A percentile compares a stretch with the other conserved stretches of the same genome.
These are phyloP conservation scores for Talaromyces verruculosus DNA, from an alignment of 2,329 filamentous ascomycete species.

Conservation along the genomic window DNA sequence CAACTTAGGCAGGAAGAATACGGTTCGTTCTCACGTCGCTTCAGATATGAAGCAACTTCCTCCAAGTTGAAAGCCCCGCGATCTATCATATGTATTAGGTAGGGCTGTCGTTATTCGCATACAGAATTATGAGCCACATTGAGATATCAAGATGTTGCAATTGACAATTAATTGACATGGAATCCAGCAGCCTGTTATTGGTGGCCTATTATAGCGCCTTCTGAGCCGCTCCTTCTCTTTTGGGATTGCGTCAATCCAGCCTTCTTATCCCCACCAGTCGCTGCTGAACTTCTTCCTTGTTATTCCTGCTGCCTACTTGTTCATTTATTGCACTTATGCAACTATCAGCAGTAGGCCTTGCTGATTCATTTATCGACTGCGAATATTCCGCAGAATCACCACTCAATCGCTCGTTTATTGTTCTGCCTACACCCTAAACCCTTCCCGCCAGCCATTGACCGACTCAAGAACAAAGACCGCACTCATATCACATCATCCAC, in stretches of 20 bases:
- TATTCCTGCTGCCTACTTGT: constrained; percentile 3
- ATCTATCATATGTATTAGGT: too few relatives aligned
- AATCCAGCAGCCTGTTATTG: neutral
- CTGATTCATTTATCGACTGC: neutral
- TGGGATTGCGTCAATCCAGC: neutral
- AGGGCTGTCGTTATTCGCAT: too few relatives aligned
- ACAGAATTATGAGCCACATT: neutral
- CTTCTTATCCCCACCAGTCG: neutral
- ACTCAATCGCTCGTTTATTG: constrained; percentile 8
- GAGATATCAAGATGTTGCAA: neutral
- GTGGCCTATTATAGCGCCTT: neutral
- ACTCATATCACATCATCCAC: neutral
- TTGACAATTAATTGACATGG: neutral
- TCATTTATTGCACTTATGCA: neutral
- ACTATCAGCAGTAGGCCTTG: neutral
- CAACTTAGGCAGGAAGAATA: neutral
- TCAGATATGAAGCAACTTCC: too few relatives aligned
- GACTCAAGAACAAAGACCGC: neutral
- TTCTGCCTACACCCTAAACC: constrained; percentile 13
- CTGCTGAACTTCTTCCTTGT: neutral
- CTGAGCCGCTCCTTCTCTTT: neutral
- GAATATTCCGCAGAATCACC: neutral
- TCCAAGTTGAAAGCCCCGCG: too few relatives aligned
- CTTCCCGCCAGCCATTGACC: neutral
- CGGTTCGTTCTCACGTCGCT: too few relatives aligned